phyloP scores from a whole-genome alignment of 2,329 filamentous ascomycete species.

The Curvularia hawaiiensis region DNA sequence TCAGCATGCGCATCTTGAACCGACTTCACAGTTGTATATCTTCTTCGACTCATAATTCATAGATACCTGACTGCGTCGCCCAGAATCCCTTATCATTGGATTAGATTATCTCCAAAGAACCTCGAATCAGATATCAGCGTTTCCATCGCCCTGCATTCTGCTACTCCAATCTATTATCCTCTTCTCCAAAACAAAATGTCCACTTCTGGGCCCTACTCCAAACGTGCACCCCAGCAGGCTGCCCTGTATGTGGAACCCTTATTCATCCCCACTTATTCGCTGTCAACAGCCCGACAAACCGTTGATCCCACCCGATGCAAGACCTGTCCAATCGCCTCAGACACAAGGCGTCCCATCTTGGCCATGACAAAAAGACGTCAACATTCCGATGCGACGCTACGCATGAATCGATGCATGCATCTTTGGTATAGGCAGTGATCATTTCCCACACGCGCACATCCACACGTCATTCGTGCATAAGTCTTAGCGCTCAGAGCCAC shows the following conservation, averaged over 20 bases:
- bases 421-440: neutral
- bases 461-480: neutral
- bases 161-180: neutral
- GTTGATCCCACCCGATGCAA: neutral
- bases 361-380: neutral
- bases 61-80: neutral
- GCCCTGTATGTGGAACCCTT: neutral
- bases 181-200: conserved; percentile 1
- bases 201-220: conserved; percentile 1
- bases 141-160: neutral
- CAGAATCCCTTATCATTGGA: neutral
- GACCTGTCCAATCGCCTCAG: neutral
- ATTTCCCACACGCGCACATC: neutral
- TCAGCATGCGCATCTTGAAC: neutral
- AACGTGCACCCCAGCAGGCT: neutral
- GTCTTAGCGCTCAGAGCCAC: neutral
- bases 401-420: neutral
- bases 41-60: neutral
- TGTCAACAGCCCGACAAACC: neutral
- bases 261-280: neutral
- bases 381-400: neutral
- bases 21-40: neutral
- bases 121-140: neutral
- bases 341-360: neutral
- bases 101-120: neutral